Evolutionary conservation across 2,329 filamentous ascomycete species (phyloP).

Genomic region (Byssothecium circinans): DNA sequence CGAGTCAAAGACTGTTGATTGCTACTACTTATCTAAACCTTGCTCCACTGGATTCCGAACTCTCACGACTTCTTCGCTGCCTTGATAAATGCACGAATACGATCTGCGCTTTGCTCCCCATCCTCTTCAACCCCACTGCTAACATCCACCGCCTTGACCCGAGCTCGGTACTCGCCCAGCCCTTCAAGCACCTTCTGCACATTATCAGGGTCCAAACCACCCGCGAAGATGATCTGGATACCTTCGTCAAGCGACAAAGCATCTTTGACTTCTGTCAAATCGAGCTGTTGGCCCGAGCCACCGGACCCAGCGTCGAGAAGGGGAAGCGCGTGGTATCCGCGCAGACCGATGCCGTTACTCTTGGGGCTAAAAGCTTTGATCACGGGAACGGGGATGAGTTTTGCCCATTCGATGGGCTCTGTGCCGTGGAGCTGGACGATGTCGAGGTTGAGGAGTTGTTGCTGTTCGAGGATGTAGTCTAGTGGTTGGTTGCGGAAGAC

Average conservation of each 20-base stretch:
- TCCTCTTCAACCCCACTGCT: constrained; percentile 86
- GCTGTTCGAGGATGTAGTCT: constrained; percentile 76
- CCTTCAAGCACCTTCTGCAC: constrained; percentile 67
- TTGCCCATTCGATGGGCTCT: constrained; percentile 91
- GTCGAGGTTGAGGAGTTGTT: constrained; percentile 76
- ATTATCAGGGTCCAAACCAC: constrained; percentile 80
- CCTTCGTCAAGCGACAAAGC: constrained; percentile 68
- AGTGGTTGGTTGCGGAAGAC: constrained; percentile 93
- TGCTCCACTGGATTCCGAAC: too few species aligned
- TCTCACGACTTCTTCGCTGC: constrained; percentile 68
- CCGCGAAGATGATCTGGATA: constrained; percentile 79
- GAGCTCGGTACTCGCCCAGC: constrained; percentile 61
- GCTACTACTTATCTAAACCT: too few species aligned
- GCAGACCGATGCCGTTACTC: constrained; percentile 68
- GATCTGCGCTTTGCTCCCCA: constrained; percentile 77
- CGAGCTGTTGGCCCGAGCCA: constrained; percentile 75
- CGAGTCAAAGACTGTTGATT: too few species aligned
- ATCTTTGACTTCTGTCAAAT: constrained; percentile 68
- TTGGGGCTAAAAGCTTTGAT: constrained; percentile 81
- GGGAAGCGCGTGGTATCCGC: constrained; percentile 81
- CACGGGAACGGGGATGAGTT: constrained; percentile 86
- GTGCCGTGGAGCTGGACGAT: constrained; percentile 90
- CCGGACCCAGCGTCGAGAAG: constrained; percentile 86
- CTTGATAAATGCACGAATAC: constrained; percentile 78
- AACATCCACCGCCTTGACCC: constrained; percentile 83